Percentiles rank a stretch among this genome's conserved stretches.
phyloP scores from a whole-genome alignment of 202 grass and related monocot species.

The Schoenoplectus tabernaemontani region DNA sequence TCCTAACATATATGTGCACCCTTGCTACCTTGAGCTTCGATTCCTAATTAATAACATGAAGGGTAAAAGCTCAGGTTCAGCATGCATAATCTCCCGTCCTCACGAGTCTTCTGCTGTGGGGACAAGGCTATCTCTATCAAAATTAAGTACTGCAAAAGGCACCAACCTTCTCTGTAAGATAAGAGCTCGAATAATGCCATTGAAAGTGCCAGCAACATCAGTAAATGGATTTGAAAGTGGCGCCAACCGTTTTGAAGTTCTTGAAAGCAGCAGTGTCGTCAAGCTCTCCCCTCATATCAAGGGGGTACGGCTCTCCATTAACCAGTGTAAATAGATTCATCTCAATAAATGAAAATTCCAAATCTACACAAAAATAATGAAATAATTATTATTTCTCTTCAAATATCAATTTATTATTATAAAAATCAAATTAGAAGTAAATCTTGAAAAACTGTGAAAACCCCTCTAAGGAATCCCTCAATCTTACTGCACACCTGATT shows the following conservation, averaged over 20 bases:
- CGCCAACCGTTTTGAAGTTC: slow-evolving; percentile 98
- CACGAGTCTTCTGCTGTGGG: too few species aligned
- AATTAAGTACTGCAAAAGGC: background rate
- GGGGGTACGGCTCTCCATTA: slow-evolving; percentile 71
- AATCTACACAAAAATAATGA: slow-evolving; percentile 31
- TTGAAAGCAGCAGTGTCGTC: slow-evolving; percentile 96
- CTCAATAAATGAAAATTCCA: slow-evolving; percentile 93
- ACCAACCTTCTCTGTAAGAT: slow-evolving; percentile 65
- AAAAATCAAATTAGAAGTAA: background rate
- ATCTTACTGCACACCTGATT: slow-evolving; percentile 64
- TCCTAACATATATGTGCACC: slow-evolving; percentile 54
- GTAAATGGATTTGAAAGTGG: too few species aligned
- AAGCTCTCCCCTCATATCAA: slow-evolving; percentile 84
- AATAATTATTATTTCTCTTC: background rate
- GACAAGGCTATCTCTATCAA: too few species aligned
- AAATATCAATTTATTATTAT: background rate
- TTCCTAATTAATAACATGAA: slow-evolving; percentile 34
- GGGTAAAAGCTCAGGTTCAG: background rate
- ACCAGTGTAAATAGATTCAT: slow-evolving; percentile 92
- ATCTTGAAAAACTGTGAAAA: slow-evolving; percentile 86
- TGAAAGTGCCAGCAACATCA: slow-evolving; percentile 68
- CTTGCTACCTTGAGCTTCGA: slow-evolving; percentile 61
- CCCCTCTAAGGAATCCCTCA: slow-evolving; percentile 66
- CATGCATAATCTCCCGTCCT: too few species aligned
- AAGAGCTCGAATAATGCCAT: slow-evolving; percentile 59